phyloP scores from a whole-genome alignment of 106 monocot species.

The Allium sativum region DNA sequence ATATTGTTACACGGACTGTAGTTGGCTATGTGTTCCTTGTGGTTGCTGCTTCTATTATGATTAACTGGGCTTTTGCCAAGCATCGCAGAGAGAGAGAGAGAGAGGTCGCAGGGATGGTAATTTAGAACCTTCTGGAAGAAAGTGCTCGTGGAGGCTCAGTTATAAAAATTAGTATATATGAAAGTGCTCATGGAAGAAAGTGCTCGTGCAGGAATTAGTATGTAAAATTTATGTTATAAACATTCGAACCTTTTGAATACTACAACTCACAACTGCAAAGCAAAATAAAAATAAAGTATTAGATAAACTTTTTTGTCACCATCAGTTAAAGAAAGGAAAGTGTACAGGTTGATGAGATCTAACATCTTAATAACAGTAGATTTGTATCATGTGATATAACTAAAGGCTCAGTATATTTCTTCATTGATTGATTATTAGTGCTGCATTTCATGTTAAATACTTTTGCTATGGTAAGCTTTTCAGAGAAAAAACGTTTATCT shows the following conservation, averaged over 20 bases:
- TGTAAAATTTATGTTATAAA: too few species aligned
- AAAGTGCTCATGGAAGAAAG: background rate
- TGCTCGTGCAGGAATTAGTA: background rate
- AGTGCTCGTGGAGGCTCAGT: background rate
- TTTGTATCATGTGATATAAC: constrained; percentile 10
- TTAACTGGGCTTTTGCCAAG: constrained; percentile 47
- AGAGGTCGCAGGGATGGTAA: too few species aligned
- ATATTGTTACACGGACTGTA: constrained; percentile 44
- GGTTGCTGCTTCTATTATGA: constrained; percentile 30
- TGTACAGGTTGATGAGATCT: constrained; percentile 16
- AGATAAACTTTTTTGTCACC: background rate
- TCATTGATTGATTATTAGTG: background rate
- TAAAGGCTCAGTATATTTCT: constrained; percentile 6
- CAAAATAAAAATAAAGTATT: background rate
- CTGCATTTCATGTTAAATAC: background rate
- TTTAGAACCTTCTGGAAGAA: background rate
- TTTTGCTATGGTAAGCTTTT: constrained; percentile 16
- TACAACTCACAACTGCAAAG: constrained; percentile 33
- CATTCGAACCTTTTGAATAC: constrained; percentile 22
- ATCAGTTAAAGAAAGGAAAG: background rate
- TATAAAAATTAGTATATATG: background rate
- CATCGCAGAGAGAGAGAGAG: constrained; percentile 65
- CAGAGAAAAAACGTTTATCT: background rate
- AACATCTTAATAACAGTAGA: background rate
- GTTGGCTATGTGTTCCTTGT: constrained; percentile 41